Evolutionary conservation across 768 basidiomycete species (phyloP), one percentile per base, ranked within the genome.

Genomic region (Mycena leptocephala): DNA sequence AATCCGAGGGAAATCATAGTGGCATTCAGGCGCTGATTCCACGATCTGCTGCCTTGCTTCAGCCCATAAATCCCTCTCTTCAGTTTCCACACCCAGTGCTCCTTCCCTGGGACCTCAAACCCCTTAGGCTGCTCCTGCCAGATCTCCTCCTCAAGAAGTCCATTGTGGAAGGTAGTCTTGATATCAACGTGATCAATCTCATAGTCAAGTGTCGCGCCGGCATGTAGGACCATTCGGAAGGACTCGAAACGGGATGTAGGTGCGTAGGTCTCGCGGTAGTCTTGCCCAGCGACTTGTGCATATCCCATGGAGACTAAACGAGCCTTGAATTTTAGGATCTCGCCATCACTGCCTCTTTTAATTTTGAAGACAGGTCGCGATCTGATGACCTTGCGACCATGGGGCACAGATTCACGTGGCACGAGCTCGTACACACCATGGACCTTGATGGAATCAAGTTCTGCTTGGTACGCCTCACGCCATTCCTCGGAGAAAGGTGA

Each of bases 1-100:
- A 87, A 56, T 43, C 83, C 61, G 30, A 66, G 43, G 20, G 32
- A 16, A 10, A 66, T 53, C 64, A 66, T 66, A 0, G 64, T 48
- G 46, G 30, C 46, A 33, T 66, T 66, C 11, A 66, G 64, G 4
- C 79, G 30, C 4, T 8, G 33, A 59, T 86, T 81, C 84, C 83
- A 69, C 11, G 55, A 69, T 41, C 37, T 4, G 68, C 68, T 69
- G 1, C 68, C 68, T 24, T 69, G 68, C 22, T 69, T 69, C 24
- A 69, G 28, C 0, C 68, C 68, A 30, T 69, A 69, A 55, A 69
- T 69, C 13, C 68, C 68, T 14, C 68, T 2, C 68, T 69, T 69
- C 26, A 69, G 39, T 28, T 69, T 69, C 68, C 68, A 69, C 28
- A 58, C 66, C 66, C 66, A 68, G 3, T 3, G 55, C 51, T 68